These are phyloP conservation scores for Naganishia onofrii DNA, from an alignment of 768 basidiomycete genomes.

Conservation along the genomic window DNA sequence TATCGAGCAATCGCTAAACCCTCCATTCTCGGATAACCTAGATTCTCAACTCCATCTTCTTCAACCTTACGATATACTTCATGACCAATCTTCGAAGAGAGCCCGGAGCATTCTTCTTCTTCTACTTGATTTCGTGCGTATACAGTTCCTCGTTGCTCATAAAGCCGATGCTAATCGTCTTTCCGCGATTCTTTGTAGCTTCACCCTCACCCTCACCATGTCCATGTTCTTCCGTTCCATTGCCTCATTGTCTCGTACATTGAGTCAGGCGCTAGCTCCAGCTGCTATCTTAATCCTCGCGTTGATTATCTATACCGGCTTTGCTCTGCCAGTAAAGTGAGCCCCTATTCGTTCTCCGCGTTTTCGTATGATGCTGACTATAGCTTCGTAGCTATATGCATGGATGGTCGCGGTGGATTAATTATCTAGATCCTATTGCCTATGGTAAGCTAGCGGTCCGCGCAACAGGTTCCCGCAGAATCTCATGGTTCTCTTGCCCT, in stretches of 20 bases:
- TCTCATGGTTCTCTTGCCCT: conserved; percentile 50
- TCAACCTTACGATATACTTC: conserved; percentile 55
- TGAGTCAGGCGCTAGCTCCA: conserved; percentile 64
- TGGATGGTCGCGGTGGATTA: conserved; percentile 56
- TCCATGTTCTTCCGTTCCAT: conserved; percentile 61
- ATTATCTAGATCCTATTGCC: conserved; percentile 69
- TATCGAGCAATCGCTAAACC: neutral
- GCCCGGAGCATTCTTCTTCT: conserved; percentile 60
- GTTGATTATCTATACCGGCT: conserved; percentile 59
- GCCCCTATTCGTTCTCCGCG: conserved; percentile 58
- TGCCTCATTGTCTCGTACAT: conserved; percentile 64
- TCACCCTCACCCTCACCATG: conserved; percentile 59
- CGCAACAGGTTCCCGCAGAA: neutral
- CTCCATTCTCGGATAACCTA: neutral
- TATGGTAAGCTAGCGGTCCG: conserved; percentile 39
- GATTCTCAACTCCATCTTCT: conserved; percentile 39
- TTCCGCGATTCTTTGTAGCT: conserved; percentile 50
- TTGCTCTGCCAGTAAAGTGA: conserved; percentile 54
- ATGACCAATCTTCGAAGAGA: conserved; percentile 55
- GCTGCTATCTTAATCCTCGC: conserved; percentile 70
- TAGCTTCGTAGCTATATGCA: conserved; percentile 64
- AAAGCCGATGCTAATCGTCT: neutral
- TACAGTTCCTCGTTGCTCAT: neutral
- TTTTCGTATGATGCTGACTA: conserved; percentile 30
- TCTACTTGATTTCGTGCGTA: conserved; percentile 29